These are phyloP conservation scores for Fusarium tuaranense DNA, from an alignment of 2,329 filamentous ascomycete genomes.

Conservation along the genomic window DNA sequence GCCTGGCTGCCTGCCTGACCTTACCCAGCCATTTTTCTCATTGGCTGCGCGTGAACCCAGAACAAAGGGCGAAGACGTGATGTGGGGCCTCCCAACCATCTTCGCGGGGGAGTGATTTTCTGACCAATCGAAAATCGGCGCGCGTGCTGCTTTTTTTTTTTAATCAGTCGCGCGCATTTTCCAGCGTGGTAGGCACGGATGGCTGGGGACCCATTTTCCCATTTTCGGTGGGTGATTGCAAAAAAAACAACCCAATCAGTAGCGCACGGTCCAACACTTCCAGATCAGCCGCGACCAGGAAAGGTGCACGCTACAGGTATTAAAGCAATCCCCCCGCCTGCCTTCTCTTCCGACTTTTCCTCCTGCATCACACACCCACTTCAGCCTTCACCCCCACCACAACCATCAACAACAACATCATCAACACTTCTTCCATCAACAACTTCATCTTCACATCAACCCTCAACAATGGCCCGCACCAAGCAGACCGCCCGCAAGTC, in stretches of 20 bases:
- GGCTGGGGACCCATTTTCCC: constrained; percentile 25
- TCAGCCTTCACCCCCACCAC: constrained; percentile 46
- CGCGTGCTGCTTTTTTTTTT: constrained; percentile 33
- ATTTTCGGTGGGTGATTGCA: constrained; percentile 43
- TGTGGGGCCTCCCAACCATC: constrained; percentile 10
- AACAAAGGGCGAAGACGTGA: constrained; percentile 11
- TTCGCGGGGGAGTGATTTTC: constrained; percentile 13
- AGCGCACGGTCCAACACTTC: constrained; percentile 37
- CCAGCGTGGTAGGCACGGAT: constrained; percentile 16
- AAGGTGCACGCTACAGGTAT: constrained; percentile 51
- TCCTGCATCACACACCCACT: constrained; percentile 58
- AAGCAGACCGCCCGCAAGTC: constrained; percentile 81
- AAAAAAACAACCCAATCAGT: constrained; percentile 36
- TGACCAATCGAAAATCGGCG: constrained; percentile 46
- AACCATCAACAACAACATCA: constrained; percentile 39
- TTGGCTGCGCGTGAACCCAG: constrained; percentile 29
- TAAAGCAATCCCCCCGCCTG: constrained; percentile 60
- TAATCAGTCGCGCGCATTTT: constrained; percentile 35
- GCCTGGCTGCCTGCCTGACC: constrained; percentile 20
- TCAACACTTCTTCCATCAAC: constrained; percentile 43
- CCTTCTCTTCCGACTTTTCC: constrained; percentile 50
- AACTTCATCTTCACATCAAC: constrained; percentile 48
- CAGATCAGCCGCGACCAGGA: constrained; percentile 53
- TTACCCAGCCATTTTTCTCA: constrained; percentile 21
- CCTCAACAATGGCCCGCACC: constrained; percentile 70